Conservation (phyloP, 495 filamentous ascomycete genomes). For the Aspergillus conjunctus region DNA sequence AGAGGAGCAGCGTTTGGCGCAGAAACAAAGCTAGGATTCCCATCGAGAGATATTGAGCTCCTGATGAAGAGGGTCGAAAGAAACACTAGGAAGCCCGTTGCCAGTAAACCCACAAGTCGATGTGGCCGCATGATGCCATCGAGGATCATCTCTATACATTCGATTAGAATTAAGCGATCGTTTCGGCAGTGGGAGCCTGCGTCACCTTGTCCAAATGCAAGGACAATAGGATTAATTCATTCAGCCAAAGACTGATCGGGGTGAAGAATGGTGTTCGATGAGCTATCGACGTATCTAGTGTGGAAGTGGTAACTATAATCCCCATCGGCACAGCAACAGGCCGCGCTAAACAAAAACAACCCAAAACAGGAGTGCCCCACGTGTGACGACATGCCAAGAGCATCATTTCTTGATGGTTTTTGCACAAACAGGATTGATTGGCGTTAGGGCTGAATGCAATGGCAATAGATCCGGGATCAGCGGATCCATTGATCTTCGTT, state of each 20-base stretch:
- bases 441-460: not conserved
- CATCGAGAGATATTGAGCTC: constrained; percentile 19
- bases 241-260: not conserved
- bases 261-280: not conserved
- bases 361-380: constrained; percentile 2
- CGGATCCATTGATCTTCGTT: too few relatives aligned
- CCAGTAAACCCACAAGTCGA: constrained; percentile 38
- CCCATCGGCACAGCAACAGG: not conserved
- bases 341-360: not conserved
- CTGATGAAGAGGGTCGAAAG: constrained; percentile 37
- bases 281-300: not conserved
- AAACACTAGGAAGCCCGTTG: constrained; percentile 36
- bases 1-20: constrained; percentile 5
- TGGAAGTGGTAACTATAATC: not conserved
- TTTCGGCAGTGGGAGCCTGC: too few relatives aligned
- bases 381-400: constrained; percentile 7
- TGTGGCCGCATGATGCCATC: constrained; percentile 47
- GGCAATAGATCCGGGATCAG: not conserved
- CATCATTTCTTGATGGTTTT: too few relatives aligned
- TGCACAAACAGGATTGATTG: not conserved
- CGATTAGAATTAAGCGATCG: too few relatives aligned
- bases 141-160: constrained; percentile 2
- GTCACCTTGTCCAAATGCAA: not conserved
- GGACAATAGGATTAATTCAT: not conserved
- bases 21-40: constrained; percentile 15